Evolutionary conservation across 371 early-diverging fungal species (phyloP), one percentile per base, ranked within the genome.

Genomic region (Funneliformis caledonium): DNA sequence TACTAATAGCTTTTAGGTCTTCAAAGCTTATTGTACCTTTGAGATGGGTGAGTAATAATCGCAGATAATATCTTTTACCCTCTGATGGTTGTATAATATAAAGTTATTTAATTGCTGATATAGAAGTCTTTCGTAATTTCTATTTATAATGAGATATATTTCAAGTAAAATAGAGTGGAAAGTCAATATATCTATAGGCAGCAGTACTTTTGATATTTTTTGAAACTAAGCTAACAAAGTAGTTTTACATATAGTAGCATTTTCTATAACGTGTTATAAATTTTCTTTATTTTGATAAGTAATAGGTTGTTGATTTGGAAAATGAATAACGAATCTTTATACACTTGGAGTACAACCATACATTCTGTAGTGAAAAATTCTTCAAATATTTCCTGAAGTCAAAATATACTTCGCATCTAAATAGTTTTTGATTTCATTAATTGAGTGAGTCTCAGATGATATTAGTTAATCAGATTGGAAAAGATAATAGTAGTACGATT

Each of bases 341-440:
- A 82, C 64, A 0, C 12, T 0, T 33, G 86, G 83, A 64, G 43
- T 76, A 12, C 81, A 79, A 5, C 43, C 26, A 45, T 86, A 83
- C 68, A 85, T 10, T 0, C 43, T n/a, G 47, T 84, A 86, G 42
- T 59, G 31, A 16, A 85, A 85, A 5, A 86, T 80, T 65, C 85
- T 76, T 83, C 84, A 85, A 26, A 80, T 68, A 3, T 74, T 56
- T 77, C 85, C 85, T 47, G 82, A 78, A 48, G 83, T 65, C 43
- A 83, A 86, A 2, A 86, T 80, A 82, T 87, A 85, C 19, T 84
- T 33, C 5, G 83, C 70, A 56, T 83, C 81, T 1, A 75, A 70
- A 60, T 73, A 84, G 0, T 78, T 69, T 0, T 77, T 37, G 12
- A 85, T 81, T 62, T 86, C 83, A 75, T 86, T 70, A 47, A 82